phyloP scores from a whole-genome alignment of 2,329 filamentous ascomycete species.

The Samsoniella hepiali region DNA sequence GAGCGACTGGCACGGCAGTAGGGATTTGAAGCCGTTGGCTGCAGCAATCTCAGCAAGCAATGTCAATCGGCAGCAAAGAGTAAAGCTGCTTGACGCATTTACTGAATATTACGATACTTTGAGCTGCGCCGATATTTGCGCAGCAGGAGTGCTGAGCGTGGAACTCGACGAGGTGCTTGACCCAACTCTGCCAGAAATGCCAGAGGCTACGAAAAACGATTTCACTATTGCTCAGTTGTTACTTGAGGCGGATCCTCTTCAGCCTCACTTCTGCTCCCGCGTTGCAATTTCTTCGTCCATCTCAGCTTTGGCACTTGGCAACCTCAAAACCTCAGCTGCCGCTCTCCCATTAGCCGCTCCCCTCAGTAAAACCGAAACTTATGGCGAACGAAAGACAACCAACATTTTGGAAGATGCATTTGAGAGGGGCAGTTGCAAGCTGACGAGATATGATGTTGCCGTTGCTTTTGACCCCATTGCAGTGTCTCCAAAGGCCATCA shows the following conservation, averaged over 20 bases:
- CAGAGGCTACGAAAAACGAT: conserved; percentile 46
- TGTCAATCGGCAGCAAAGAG: conserved; percentile 25
- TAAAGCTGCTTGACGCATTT: conserved; percentile 46
- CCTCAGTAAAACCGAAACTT: neutral
- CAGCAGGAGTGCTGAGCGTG: conserved; percentile 44
- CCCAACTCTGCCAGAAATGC: conserved; percentile 57
- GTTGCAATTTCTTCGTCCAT: conserved; percentile 29
- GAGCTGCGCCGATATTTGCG: conserved; percentile 64
- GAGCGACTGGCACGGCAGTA: conserved; percentile 51
- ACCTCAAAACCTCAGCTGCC: conserved; percentile 19
- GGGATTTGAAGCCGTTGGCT: conserved; percentile 40
- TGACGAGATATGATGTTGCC: conserved; percentile 53
- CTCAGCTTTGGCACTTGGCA: conserved; percentile 30
- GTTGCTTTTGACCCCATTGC: conserved; percentile 61
- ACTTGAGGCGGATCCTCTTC: conserved; percentile 43
- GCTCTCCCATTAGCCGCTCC: conserved; percentile 26
- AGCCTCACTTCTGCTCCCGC: conserved; percentile 29
- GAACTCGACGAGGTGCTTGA: conserved; percentile 55
- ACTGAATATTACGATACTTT: conserved; percentile 55
- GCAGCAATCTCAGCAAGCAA: conserved; percentile 23
- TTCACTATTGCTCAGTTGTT: conserved; percentile 47
- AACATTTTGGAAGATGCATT: conserved; percentile 39
- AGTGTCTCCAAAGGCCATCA: conserved; percentile 41
- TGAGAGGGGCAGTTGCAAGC: conserved; percentile 23
- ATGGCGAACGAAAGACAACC: conserved; percentile 33